Evolutionary conservation across 495 filamentous ascomycete genomes (phyloP).

Genomic region (Glutinoglossum americanum): DNA sequence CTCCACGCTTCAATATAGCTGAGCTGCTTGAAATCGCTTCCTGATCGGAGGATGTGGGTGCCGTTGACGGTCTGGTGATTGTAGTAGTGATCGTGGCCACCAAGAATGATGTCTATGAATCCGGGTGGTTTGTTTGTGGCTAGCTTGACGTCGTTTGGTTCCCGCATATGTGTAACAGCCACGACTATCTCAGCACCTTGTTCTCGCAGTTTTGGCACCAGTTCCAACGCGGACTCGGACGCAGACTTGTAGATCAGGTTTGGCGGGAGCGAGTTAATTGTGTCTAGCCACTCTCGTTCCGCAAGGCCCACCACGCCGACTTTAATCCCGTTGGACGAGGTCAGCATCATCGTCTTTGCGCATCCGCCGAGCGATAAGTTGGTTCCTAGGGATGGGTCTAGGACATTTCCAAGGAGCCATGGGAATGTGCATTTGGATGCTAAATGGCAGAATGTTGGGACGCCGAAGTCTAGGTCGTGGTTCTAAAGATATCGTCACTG

Average conservation of each 20-base stretch:
- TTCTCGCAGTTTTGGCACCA: slow-evolving; percentile 45
- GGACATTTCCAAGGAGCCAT: slow-evolving; percentile 71
- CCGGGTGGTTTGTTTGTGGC: slow-evolving; percentile 43
- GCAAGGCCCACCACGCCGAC: slow-evolving; percentile 69
- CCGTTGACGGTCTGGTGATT: slow-evolving; percentile 52
- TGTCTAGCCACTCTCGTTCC: slow-evolving; percentile 60
- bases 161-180: slow-evolving; percentile 52
- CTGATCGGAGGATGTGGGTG: slow-evolving; percentile 60
- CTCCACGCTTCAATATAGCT: slow-evolving; percentile 60
- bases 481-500: slow-evolving; percentile 28
- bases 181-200: slow-evolving; percentile 66
- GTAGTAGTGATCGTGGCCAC: slow-evolving; percentile 84
- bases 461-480: slow-evolving; percentile 89
- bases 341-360: slow-evolving; percentile 46
- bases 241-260: slow-evolving; percentile 63
- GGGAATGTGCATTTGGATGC: slow-evolving; percentile 59
- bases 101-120: slow-evolving; percentile 62
- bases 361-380: slow-evolving; percentile 46
- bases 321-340: slow-evolving; percentile 62
- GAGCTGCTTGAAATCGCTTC: slow-evolving; percentile 76
- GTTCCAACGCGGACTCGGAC: slow-evolving; percentile 41
- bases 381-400: slow-evolving; percentile 56
- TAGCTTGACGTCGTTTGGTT: slow-evolving; percentile 36
- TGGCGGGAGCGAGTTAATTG: slow-evolving; percentile 67
- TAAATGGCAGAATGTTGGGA: slow-evolving; percentile 52